A percentile compares a stretch with the other conserved stretches of the same genome.
These are phyloP conservation scores for Trichosporon asahii DNA, from an alignment of 1,284 basidiomycete genomes.

Conservation along the genomic window DNA sequence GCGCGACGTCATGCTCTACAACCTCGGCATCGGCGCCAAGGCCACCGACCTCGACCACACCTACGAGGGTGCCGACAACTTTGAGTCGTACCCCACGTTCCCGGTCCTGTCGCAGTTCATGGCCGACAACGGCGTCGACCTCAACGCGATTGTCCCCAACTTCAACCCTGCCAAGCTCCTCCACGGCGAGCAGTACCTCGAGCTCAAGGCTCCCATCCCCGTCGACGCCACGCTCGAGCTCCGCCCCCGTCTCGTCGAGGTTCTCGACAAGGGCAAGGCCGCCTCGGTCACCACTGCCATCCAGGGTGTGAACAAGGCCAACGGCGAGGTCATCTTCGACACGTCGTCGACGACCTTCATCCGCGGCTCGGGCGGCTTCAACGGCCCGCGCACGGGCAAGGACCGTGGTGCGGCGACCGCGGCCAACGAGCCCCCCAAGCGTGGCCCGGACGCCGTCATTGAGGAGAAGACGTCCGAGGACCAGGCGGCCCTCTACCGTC, in stretches of 20 bases:
- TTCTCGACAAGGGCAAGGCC: conserved; percentile 70
- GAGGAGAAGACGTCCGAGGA: conserved; percentile 77
- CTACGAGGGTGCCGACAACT: conserved; percentile 84
- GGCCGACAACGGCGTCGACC: conserved; percentile 60
- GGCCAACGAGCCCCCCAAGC: conserved; percentile 73
- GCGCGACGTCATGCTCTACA: conserved; percentile 91
- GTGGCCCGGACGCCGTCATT: conserved; percentile 74
- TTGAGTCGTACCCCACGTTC: conserved; percentile 83
- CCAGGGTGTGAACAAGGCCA: conserved; percentile 72
- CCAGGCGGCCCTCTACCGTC: conserved; percentile 86
- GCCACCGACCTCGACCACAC: conserved; percentile 88
- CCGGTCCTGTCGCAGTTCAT: conserved; percentile 93
- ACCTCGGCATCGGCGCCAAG: conserved; percentile 91
- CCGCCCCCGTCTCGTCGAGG: conserved; percentile 58
- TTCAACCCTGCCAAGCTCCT: conserved; percentile 95
- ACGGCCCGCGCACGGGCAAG: conserved; percentile 75
- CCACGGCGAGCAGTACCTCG: conserved; percentile 94
- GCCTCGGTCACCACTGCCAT: conserved; percentile 77
- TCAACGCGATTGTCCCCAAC: conserved; percentile 83
- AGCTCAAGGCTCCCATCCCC: conserved; percentile 82
- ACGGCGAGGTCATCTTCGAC: conserved; percentile 82
- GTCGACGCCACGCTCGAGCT: conserved; percentile 80
- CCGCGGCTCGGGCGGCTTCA: conserved; percentile 91
- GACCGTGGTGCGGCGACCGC: conserved; percentile 90
- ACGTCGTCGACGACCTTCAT: conserved; percentile 91